Conservation (phyloP, 1,139 yeast species). For the Protomyces lactucae-debilis region DNA sequence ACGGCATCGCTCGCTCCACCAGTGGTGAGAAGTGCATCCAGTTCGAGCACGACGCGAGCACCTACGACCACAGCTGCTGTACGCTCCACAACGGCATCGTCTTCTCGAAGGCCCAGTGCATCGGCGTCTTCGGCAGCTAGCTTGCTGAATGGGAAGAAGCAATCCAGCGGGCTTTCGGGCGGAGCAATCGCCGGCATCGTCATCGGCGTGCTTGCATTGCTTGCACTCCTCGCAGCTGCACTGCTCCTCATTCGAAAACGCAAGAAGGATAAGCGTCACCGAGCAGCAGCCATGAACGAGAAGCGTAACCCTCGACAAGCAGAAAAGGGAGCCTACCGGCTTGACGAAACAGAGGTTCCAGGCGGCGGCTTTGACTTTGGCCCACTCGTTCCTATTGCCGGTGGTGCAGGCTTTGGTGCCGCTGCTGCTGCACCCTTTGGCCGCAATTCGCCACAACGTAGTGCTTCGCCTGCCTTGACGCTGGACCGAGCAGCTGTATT, state of each 20-base stretch:
- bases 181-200: constrained; percentile 23
- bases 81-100: background rate
- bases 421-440: background rate
- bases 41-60: background rate
- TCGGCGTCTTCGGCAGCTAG: background rate
- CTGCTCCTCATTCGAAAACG: constrained; percentile 19
- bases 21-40: background rate
- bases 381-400: constrained; percentile 3
- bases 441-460: constrained; percentile 2
- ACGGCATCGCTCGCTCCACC: background rate
- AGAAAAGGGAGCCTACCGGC: constrained; percentile 15
- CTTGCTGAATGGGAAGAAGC: background rate
- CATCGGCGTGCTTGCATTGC: constrained; percentile 11
- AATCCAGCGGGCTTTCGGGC: constrained; percentile 7
- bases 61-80: background rate
- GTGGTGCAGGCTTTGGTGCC: background rate
- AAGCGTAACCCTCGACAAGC: constrained; percentile 3
- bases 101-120: constrained; percentile 3
- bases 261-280: background rate
- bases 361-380: constrained; percentile 24
- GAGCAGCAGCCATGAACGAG: background rate
- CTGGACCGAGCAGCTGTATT: constrained; percentile 16
- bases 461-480: constrained; percentile 19
- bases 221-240: constrained; percentile 9
- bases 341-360: constrained; percentile 9